Evolutionary conservation across 768 basidiomycete genomes (phyloP), one percentile per base, ranked within the genome.

Genomic region (Russula griseocarnosa): DNA sequence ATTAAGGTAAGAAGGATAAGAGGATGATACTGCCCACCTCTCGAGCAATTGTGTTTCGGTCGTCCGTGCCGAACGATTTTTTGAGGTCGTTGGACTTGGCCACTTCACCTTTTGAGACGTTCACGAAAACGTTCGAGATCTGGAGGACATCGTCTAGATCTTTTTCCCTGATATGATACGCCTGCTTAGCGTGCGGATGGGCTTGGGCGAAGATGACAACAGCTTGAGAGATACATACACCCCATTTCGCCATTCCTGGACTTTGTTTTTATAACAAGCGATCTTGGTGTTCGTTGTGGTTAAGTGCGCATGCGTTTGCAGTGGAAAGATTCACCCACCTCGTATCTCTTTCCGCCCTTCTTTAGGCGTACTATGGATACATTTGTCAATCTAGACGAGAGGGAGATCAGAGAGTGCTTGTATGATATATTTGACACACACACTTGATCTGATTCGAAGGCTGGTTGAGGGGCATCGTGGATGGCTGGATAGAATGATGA

Each of bases 221-320:
- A 22, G 34, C 22, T n/a, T 16, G 36, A 0, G 11, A 61, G 22
- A 32, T 32, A 79, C 87, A 73, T 75, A 92, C 87, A 96, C 90
- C 66, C 94, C 94, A 62, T 83, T 92, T 63, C 97, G 80, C 85
- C 88, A 99, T 74, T 97, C 95, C 70, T 95, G 92, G 30, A 99
- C 97, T 76, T 98, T 98, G 77, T 99, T 99, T 81, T 98, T 96
- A 80, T 98, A 99, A 76, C 94, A 97, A 42, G 97, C 96, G 70
- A 99, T 90, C 96, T 89, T 36, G 36, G 13, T 36, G 13, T 10
- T 34, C 11, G 34, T 10, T 0, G 36, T 13, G 10, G 10, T 36
- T 47, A 22, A 47, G 46, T 22, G 46, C 46, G 24, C 22, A 47
- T n/a, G 44, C 32, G 11, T 40, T 36, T 22, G 24, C 2, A 6